Base-by-base conservation (phyloP, 2,329 filamentous ascomycete species). In the Lachnellula cervina region DNA sequence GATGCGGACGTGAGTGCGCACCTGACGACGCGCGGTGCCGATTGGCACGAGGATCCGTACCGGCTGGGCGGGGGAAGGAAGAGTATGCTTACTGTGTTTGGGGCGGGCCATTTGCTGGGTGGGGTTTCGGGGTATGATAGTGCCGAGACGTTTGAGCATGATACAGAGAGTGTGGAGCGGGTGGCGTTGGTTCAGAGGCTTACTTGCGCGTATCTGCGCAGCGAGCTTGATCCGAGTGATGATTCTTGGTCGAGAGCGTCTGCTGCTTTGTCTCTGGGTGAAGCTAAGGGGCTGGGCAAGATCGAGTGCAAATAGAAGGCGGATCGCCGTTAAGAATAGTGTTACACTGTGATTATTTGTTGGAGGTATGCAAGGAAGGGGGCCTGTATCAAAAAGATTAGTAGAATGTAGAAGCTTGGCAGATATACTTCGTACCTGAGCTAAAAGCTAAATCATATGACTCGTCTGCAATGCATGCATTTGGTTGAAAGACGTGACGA, bases 11-110 rank as follows among this genome's bases (percentile, higher is more conserved):
- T 49, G 14, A 64, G 64, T 28, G 32, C 43, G 5, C 62, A 70
- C 13, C 64, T 71, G 38, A 60, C 73, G 6, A 70, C 68, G 1
- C 68, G 71, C 11, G 73, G 71, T 0, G 66, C 70, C 1, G 70
- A 71, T 43, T 76, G 73, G 70, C 73, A 75, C 52, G 68, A 67
- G 6, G 73, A 76, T 51, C 55, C 69, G 32, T 76, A 74, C 56
- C 51, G 48, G 6, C 54, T 64, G 3, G 62, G 68, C 13, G 63
- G 69, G 1, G 72, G 72, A 0, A 59, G 67, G 2, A 75, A 75
- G 57, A 66, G 65, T 35, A 56, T 74, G 51, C 58, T 75, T 5
- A 68, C 59, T 25, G 51, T 76, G 9, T 67, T 66, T 21, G 70
- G 69, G 11, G 72, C 58, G 1, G 67, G 64, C 54, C 73, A 76